Evolutionary conservation across 352 stramenopile species (phyloP).

Genomic region (Globisporangium heterothallicum): DNA sequence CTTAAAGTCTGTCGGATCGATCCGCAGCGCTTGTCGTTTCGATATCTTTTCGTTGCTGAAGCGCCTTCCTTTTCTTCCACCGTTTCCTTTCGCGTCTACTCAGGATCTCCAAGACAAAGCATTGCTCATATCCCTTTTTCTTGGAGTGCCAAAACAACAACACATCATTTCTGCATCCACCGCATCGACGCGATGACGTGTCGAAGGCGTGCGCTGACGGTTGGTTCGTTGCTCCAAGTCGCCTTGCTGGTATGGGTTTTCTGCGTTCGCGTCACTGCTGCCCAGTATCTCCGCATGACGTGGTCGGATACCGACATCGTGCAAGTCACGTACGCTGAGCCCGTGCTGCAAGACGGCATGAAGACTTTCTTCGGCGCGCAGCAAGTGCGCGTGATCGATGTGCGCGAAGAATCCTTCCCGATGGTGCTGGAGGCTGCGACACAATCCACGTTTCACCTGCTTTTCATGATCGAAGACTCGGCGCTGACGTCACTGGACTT

Average conservation of each 20-base stretch:
- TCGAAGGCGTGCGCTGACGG: too few species aligned
- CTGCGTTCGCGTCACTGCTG: not conserved
- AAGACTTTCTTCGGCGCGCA: constrained; percentile 22
- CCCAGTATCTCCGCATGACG: constrained; percentile 13
- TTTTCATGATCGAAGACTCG: constrained; percentile 21
- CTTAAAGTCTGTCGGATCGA: too few species aligned
- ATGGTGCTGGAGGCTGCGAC: constrained; percentile 12
- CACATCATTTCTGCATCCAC: too few species aligned
- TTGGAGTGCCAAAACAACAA: too few species aligned
- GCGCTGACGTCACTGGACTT: constrained; percentile 4
- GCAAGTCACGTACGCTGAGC: constrained; percentile 23
- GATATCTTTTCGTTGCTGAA: too few species aligned
- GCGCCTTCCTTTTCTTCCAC: too few species aligned
- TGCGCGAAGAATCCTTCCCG: constrained; percentile 14
- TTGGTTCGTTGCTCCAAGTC: not conserved
- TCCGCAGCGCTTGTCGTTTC: too few species aligned
- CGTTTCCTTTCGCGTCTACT: too few species aligned
- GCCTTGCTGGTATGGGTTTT: not conserved
- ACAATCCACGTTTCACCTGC: constrained; percentile 21
- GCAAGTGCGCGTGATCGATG: constrained; percentile 19
- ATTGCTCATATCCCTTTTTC: too few species aligned
- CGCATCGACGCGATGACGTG: too few species aligned
- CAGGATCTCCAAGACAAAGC: too few species aligned
- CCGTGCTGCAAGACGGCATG: constrained; percentile 14
- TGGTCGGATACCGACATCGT: constrained; percentile 27